Evolutionary conservation across 768 basidiomycete genomes (phyloP), one percentile per base, ranked within the genome.

Genomic region (Amanita phalloides): DNA sequence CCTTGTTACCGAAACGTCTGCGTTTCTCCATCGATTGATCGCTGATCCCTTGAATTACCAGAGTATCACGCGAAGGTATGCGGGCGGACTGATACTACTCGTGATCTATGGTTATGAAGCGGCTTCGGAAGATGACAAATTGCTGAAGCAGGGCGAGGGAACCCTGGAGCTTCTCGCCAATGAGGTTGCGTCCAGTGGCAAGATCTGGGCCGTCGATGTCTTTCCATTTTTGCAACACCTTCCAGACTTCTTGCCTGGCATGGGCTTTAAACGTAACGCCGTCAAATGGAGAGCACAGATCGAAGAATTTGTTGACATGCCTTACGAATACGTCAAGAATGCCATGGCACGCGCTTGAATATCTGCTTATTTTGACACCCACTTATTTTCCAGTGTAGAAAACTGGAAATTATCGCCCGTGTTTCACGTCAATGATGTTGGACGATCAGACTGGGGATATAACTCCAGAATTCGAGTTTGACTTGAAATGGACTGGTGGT

Each of bases 401-500:
- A 65, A 61, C 68, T 4, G 74, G 71, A 14, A 60, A 57, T 23
- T 67, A 66, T 65, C 66, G 6, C 71, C 70, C 8, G 6, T 72
- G 69, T 8, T 74, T 74, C 59, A 72, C 70, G 50, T 74, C 75
- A 1, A 80, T 76, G 6, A 66, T 86, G n/a, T 68, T 87, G 10
- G 80, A 81, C 39, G 74, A 77, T 37, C 63, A 70, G 33, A 61
- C 63, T 44, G 55, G 66, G 56, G 70, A 67, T 44, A 53, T 64
- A 39, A 64, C 63, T 32, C 63, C 71, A 5, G 60, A 73, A 53
- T 76, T 74, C 43, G 82, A 85, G 58, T 80, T 79, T 55, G 86
- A 89, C 57, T 68, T 88, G 43, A 82, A 84, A 53, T 86, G 85
- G 83, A 79, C 84, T 1, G 86, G 87, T 14, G 87, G 87, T 62